Percentiles rank a stretch among this genome's conserved stretches.
phyloP scores from a whole-genome alignment of 352 stramenopile genomes.

The Thalassiosira allenii region DNA sequence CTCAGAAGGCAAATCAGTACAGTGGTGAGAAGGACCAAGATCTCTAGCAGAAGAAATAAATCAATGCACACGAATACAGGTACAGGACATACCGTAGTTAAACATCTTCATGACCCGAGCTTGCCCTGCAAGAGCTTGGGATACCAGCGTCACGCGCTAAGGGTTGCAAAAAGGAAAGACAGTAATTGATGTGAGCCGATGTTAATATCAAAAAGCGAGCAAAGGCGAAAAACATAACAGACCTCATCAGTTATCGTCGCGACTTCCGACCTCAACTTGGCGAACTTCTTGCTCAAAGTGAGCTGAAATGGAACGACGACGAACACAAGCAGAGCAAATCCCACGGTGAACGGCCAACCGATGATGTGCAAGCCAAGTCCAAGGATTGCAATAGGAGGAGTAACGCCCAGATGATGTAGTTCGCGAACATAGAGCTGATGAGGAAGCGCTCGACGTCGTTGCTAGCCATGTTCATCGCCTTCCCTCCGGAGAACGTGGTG shows the following conservation, averaged over 20 bases:
- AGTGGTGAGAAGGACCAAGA: background rate
- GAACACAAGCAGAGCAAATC: conserved; percentile 62
- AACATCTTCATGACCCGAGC: conserved; percentile 72
- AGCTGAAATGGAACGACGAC: conserved; percentile 71
- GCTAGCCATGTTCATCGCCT: conserved; percentile 67
- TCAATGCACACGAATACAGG: background rate
- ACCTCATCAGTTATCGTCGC: conserved; percentile 68
- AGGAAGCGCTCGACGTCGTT: conserved; percentile 79
- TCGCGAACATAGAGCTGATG: conserved; percentile 49
- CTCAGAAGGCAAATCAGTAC: conserved; percentile 18
- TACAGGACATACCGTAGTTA: background rate
- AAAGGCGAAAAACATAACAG: no score
- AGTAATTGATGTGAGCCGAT: no score
- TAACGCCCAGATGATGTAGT: conserved; percentile 69
- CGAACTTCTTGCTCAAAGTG: conserved; percentile 63
- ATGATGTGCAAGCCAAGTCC: conserved; percentile 51
- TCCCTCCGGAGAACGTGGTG: conserved; percentile 47
- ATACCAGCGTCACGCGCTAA: conserved; percentile 61
- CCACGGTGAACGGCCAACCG: conserved; percentile 62
- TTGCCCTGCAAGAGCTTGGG: conserved; percentile 61
- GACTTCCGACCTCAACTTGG: conserved; percentile 53
- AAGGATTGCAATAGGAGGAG: conserved; percentile 63
- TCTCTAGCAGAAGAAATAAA: background rate
- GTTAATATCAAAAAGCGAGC: no score
- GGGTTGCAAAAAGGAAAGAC: no score